Conservation (phyloP, 306 rosid species). For the Glycine soja region DNA sequence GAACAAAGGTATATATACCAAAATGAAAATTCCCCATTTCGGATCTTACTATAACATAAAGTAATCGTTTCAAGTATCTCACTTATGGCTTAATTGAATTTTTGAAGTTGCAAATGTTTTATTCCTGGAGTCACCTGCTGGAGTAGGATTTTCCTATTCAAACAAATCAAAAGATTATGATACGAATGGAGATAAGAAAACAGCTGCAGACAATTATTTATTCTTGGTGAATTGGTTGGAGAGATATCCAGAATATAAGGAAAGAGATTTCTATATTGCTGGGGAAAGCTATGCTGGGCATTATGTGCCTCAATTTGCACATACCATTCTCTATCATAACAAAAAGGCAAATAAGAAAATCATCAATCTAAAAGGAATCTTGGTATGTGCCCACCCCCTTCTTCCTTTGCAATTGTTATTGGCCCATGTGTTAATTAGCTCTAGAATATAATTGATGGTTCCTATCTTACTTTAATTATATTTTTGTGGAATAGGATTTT, state of each 20-base stretch:
- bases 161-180: constrained; percentile 74
- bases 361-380: constrained; percentile 87
- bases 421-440: constrained; percentile 8
- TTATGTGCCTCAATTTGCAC: constrained; percentile 94
- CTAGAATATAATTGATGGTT: constrained; percentile 2
- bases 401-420: background rate
- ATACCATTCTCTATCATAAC: constrained; percentile 73
- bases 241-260: constrained; percentile 86
- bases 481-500: background rate
- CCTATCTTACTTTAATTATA: background rate
- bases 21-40: background rate
- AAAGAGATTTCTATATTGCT: constrained; percentile 71
- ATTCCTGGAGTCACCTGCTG: constrained; percentile 87
- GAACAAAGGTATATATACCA: constrained; percentile 64
- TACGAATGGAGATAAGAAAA: constrained; percentile 65
- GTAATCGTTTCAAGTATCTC: background rate
- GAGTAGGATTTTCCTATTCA: constrained; percentile 96
- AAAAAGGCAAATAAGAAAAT: constrained; percentile 54
- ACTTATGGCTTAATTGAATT: background rate
- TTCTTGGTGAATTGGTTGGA: constrained; percentile 88
- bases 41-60: background rate
- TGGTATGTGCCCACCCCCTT: constrained; percentile 55
- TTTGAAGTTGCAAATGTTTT: constrained; percentile 85
- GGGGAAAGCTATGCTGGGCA: constrained; percentile 99
- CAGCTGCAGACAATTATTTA: constrained; percentile 71